Base-by-base conservation (phyloP, 352 stramenopile species). In the Aphanomyces stellatus region DNA sequence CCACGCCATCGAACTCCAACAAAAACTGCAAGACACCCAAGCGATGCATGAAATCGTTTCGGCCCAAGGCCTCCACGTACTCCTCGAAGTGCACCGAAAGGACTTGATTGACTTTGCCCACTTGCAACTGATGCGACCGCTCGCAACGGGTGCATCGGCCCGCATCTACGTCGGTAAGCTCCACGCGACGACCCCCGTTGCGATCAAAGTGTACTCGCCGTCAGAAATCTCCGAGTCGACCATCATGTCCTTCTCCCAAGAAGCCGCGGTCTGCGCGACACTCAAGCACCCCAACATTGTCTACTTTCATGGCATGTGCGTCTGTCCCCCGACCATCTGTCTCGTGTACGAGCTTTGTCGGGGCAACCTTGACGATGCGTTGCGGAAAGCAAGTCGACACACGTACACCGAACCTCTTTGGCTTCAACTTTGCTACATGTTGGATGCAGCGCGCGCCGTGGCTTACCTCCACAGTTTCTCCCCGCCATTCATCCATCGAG, bases 61-160 rank as follows among this genome's bases (percentile, higher is more conserved):
- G 17, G 55, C 63, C 3, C 69, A 80, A 28, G 77, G 86, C 3
- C 73, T 91, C 22, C 77, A 88, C 62, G 71, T 90, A 51, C 69
- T 91, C 5, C 82, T 86, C 53, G 76, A 90, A 59, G 85, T 87
- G 76, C 74, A 90, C 49, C 78, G 78, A 28, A 83, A 86, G 56
- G 76, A 81, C 51, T 82, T 90, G 34, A 85, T 93, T 25, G 82
- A 93, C 64, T 93, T 91, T 63, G 78, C 78, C 1, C 71, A 87
- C 59, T 65, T 93, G 4, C 61, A 88, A 31, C 51, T 91, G n/a
- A 62, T 80, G 46, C 67, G 71, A 5, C 71, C 78, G 57, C 87
- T 93, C 28, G 80, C 76, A 4, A 67, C 60, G 10, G 81, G 81
- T 0, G 61, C 65, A 8, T 81, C 69, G 24, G 78, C 77, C 22